phyloP scores from a whole-genome alignment of 2,329 filamentous ascomycete genomes.

The Cadophora sp. region DNA sequence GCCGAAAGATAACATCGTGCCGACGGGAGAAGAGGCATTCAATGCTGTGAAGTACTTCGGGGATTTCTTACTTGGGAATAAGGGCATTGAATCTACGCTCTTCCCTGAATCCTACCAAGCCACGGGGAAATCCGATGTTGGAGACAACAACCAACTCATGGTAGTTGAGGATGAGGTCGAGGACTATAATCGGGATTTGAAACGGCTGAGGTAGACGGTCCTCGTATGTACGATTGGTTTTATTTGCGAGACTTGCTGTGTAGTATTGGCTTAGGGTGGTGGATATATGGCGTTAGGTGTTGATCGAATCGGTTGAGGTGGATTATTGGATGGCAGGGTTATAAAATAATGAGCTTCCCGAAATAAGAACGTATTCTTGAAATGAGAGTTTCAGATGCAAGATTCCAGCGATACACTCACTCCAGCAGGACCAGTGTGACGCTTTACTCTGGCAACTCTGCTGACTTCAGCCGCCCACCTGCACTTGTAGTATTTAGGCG shows the following conservation, averaged over 20 bases:
- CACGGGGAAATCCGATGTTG: neutral
- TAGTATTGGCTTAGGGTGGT: neutral
- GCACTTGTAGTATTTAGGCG: slow-evolving; percentile 12
- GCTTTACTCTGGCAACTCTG: too few species aligned
- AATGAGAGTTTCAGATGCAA: too few species aligned
- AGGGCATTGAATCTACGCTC: slow-evolving; percentile 62
- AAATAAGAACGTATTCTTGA: too few species aligned
- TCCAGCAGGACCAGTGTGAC: too few species aligned
- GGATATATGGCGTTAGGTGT: neutral
- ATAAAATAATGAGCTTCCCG: too few species aligned
- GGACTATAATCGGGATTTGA: slow-evolving; percentile 40
- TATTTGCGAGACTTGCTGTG: neutral
- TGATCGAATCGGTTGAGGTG: neutral
- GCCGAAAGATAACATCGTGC: slow-evolving; percentile 84
- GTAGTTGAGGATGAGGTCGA: slow-evolving; percentile 28
- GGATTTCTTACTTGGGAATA: slow-evolving; percentile 76
- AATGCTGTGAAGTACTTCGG: slow-evolving; percentile 85
- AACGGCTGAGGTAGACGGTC: slow-evolving; percentile 27
- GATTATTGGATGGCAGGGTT: too few species aligned
- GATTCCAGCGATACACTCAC: too few species aligned
- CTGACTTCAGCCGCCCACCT: too few species aligned
- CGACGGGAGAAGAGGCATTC: slow-evolving; percentile 87
- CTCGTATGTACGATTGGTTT: slow-evolving; percentile 5
- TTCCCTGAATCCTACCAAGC: slow-evolving; percentile 32
- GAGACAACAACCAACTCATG: neutral